Evolutionary conservation across 345 rosid species (phyloP), one percentile per base, ranked within the genome.

Genomic region (Mangifera indica): DNA sequence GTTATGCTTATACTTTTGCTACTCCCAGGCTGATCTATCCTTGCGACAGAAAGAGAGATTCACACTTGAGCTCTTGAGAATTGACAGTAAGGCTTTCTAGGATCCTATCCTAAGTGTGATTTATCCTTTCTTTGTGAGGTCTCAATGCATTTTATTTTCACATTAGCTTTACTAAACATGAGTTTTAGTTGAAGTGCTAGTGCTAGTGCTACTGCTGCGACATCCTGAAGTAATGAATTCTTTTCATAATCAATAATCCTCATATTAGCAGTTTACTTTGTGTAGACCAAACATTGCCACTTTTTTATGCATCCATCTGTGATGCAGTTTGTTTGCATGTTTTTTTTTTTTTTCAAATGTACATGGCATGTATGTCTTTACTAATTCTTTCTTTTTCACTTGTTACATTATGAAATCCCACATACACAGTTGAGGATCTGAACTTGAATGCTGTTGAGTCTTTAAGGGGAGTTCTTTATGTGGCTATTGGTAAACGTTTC

Each of bases 401-500:
- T 55, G 14, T 48, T 25, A 60, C 56, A 42, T 44, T 26, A 37
- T 34, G 11, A 52, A 56, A 42, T 76, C 60, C 49, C 75, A 48
- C 76, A 69, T 79, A 67, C 78, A 68, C 86, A 94, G 98, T 92
- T 58, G 97, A 92, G 75, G 98, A 94, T 83, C 81, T 94, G 58
- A 83, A 94, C 80, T 81, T 94, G 80, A 86, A 76, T 26, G 97
- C 90, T 25, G 97, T 94, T 56, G 84, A 85, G 66, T 84, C 93
- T 57, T 80, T 92, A 63, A 80, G 70, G 7, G 88, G 85, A 60
- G 77, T 84, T 66, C 85, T 91, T 70, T 94, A 84, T 77, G 71
- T 94, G 22, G 98, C 97, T 75, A 81, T 85, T 70, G 98, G 98
- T 76, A 94, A 94, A 85, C 98, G 92, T 87, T 93, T 94, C 4